Base-by-base conservation (phyloP, 2,329 filamentous ascomycete species). In the Hymenoscyphus occultus region DNA sequence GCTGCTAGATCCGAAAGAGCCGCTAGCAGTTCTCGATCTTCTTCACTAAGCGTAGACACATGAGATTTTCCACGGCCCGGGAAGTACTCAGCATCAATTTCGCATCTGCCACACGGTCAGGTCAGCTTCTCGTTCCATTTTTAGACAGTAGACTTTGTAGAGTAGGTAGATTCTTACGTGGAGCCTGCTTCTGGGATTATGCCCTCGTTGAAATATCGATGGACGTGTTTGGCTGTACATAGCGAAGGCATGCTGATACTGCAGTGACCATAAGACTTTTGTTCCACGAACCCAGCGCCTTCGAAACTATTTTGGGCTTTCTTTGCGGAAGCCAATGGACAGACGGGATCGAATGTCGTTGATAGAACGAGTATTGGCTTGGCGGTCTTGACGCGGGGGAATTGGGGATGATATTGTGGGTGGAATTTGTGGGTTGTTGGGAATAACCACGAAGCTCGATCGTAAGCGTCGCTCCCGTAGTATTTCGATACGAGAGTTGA, bases 231-330 rank as follows among this genome's bases (percentile, higher is more conserved):
- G n/a, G 64, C 65, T 19, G 61, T 62, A 39, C 71, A 73, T 1
- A 70, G 54, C 12, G 71, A 73, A 39, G 65, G 57, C 22, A 72
- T 67, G 40, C 70, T 68, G 31, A 71, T 42, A 62, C 66, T 71
- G 39, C 68, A 73, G 62, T 72, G 71, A 0, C 71, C 71, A 56
- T 71, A 71, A 1, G 65, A 71, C n/a, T 70, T 62, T 22, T 72
- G 67, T 57, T 72, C 71, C 22, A 73, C 63, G 40, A 73, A 56
- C 31, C 65, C 69, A 28, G 71, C 71, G 16, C 64, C 71, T 35
- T 67, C 65, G 59, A 72, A 73, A 32, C 66, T 71, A 35, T 68
- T 65, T 39, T 73, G 68, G 2, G 70, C 71, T 56, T 68, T 68
- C 54, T 63, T 65, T 7, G 71, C 71, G 3, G 70, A 66, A 4